Evolutionary conservation across 352 stramenopile species (phyloP).

Genomic region (Globisporangium irregulare): DNA sequence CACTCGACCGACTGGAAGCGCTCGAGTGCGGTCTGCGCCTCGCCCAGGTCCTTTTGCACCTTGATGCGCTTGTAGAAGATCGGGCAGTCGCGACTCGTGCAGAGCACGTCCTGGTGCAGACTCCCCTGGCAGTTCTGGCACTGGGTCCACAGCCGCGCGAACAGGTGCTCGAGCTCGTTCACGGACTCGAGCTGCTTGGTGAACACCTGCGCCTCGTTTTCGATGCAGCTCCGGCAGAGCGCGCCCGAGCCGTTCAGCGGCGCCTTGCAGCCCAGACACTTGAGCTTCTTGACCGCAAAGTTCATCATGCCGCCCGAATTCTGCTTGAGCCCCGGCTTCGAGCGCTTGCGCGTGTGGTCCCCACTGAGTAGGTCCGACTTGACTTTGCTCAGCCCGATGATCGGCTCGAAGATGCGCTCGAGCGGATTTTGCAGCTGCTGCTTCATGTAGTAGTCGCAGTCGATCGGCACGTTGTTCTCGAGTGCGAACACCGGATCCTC

Average conservation of each 20-base stretch:
- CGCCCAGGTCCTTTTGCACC: slow-evolving; percentile 97
- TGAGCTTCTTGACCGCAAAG: slow-evolving; percentile 98
- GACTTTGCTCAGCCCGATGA: slow-evolving; percentile 93
- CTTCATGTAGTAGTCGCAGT: slow-evolving; percentile 99
- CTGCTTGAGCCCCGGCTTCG: slow-evolving; percentile 94
- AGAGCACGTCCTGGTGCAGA: slow-evolving; percentile 95
- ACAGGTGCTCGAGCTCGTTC: slow-evolving; percentile 93
- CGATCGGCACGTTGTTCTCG: slow-evolving; percentile 98
- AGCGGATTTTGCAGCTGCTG: slow-evolving; percentile 98
- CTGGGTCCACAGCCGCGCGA: slow-evolving; percentile 96
- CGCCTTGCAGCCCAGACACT: slow-evolving; percentile 97
- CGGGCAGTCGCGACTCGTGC: slow-evolving; percentile 96
- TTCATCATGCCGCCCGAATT: slow-evolving; percentile 98
- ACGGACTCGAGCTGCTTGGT: slow-evolving; percentile 92
- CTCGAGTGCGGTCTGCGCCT: slow-evolving; percentile 92
- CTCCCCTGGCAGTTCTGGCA: slow-evolving; percentile 99
- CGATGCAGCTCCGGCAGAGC: slow-evolving; percentile 94
- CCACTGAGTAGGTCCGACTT: slow-evolving; percentile 92
- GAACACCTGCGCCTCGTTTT: slow-evolving; percentile 94
- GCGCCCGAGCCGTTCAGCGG: slow-evolving; percentile 84
- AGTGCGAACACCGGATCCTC: slow-evolving; percentile 99
- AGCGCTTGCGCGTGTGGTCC: slow-evolving; percentile 97
- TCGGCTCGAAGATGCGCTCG: slow-evolving; percentile 98
- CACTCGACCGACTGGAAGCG: slow-evolving; percentile 91
- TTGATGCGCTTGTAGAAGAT: slow-evolving; percentile 99